Conservation (phyloP, 257 asterid genomes). For the Solanum neorickii region DNA sequence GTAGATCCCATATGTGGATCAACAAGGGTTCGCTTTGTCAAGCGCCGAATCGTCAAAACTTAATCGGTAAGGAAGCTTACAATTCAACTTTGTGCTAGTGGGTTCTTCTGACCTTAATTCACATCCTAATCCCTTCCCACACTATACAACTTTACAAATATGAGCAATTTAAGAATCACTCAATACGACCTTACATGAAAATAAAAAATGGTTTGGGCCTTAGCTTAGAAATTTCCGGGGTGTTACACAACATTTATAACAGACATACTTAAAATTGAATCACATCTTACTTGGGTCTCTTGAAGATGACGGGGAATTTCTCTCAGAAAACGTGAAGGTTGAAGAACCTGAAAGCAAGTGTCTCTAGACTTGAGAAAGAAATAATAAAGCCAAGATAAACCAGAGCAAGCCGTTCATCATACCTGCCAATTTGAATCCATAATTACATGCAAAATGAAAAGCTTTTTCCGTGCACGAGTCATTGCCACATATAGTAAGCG, state of each 20-base stretch:
- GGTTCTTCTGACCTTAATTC: background rate
- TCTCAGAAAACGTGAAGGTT: constrained; percentile 88
- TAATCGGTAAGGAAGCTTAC: background rate
- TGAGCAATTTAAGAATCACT: background rate
- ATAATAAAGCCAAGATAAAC: background rate
- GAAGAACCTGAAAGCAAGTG: constrained; percentile 60
- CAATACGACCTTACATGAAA: background rate
- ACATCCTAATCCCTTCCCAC: background rate
- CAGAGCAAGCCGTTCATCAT: constrained; percentile 11
- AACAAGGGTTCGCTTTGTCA: too few species aligned
- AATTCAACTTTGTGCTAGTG: background rate
- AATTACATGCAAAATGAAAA: constrained; percentile 58
- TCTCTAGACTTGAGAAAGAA: constrained; percentile 10
- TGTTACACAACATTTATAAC: background rate
- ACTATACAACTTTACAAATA: background rate
- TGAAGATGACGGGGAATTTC: constrained; percentile 78
- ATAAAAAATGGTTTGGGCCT: background rate
- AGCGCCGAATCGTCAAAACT: background rate
- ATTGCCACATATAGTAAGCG: constrained; percentile 87
- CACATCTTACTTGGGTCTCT: constrained; percentile 49
- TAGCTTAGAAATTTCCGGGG: background rate
- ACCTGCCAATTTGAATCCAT: constrained; percentile 98
- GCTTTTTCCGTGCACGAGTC: constrained; percentile 89
- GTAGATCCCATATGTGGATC: too few species aligned
- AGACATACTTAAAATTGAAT: background rate